Evolutionary conservation across 805 yeast genomes (phyloP).

Genomic region (Naumovozyma castellii): DNA sequence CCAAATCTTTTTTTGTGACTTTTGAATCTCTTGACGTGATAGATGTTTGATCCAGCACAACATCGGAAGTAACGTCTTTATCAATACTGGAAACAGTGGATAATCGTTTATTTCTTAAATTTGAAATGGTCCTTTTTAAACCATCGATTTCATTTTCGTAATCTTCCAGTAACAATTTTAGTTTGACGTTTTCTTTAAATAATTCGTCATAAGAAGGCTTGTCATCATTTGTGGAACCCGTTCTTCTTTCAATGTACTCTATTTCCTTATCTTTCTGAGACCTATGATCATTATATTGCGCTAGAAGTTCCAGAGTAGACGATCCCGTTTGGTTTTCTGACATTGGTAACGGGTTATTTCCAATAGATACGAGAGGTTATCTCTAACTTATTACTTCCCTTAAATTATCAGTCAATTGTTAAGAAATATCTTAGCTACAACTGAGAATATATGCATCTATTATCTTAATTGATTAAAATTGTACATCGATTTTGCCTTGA

Average conservation of each 20-base stretch:
- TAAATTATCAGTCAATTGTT: too few species aligned
- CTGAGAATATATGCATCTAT: too few species aligned
- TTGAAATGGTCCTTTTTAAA: constrained; percentile 8
- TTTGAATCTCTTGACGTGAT: background rate
- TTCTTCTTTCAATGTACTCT: constrained; percentile 21
- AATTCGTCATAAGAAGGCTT: constrained; percentile 23
- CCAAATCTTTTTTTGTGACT: constrained; percentile 7
- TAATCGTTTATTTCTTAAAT: constrained; percentile 7
- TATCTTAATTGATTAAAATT: too few species aligned
- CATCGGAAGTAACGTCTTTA: constrained; percentile 4
- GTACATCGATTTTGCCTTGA: too few species aligned
- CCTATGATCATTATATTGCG: constrained; percentile 24
- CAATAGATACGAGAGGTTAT: too few species aligned
- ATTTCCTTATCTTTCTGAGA: constrained; percentile 22
- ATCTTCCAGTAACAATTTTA: constrained; percentile 20
- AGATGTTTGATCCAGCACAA: constrained; percentile 4
- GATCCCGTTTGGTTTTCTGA: background rate
- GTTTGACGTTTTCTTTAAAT: constrained; percentile 24
- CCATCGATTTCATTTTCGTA: constrained; percentile 19
- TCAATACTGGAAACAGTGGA: background rate
- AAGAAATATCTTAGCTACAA: too few species aligned
- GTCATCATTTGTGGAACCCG: constrained; percentile 5
- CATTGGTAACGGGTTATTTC: too few species aligned
- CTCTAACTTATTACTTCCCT: too few species aligned
- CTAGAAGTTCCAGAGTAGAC: constrained; percentile 20